Percentiles rank a stretch among this genome's conserved stretches.
Evolutionary conservation across 306 rosid genomes (phyloP).

Genomic region (Prunus salicina): DNA sequence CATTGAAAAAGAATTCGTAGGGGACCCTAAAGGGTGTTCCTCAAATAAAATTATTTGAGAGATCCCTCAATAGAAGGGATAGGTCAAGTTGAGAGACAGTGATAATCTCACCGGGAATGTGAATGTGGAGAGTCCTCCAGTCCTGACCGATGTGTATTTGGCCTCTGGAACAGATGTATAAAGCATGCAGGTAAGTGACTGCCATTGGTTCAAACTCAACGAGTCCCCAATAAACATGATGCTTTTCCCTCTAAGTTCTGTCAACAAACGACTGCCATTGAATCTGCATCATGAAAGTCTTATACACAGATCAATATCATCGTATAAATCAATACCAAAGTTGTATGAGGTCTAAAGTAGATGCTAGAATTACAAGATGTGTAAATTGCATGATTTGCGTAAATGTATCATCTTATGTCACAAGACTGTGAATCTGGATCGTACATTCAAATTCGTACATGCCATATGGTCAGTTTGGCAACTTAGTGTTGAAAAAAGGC

Average conservation of each 20-base stretch:
- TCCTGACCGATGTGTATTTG: constrained; percentile 17
- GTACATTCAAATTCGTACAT: background rate
- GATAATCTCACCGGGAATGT: constrained; percentile 22
- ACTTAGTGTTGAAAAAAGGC: background rate
- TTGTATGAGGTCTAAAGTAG: background rate
- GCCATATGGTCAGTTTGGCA: background rate
- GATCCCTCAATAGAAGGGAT: too few species aligned
- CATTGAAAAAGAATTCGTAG: too few species aligned
- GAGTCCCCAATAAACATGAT: constrained; percentile 48
- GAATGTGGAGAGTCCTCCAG: constrained; percentile 37
- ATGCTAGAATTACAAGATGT: background rate
- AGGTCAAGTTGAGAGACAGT: too few species aligned
- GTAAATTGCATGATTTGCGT: background rate
- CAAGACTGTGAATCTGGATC: background rate
- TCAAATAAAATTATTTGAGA: too few species aligned
- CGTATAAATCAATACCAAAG: too few species aligned
- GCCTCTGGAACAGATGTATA: constrained; percentile 21
- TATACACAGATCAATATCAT: background rate
- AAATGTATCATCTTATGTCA: background rate
- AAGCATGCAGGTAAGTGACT: constrained; percentile 48
- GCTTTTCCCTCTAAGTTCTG: constrained; percentile 26
- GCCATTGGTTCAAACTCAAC: constrained; percentile 52
- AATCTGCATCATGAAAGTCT: constrained; percentile 25
- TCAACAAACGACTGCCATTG: constrained; percentile 28
- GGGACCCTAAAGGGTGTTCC: too few species aligned